Percentiles rank a stretch among this genome's conserved stretches.
These are phyloP conservation scores for Gossypium arboreum DNA, from an alignment of 345 rosid species.

Conservation along the genomic window DNA sequence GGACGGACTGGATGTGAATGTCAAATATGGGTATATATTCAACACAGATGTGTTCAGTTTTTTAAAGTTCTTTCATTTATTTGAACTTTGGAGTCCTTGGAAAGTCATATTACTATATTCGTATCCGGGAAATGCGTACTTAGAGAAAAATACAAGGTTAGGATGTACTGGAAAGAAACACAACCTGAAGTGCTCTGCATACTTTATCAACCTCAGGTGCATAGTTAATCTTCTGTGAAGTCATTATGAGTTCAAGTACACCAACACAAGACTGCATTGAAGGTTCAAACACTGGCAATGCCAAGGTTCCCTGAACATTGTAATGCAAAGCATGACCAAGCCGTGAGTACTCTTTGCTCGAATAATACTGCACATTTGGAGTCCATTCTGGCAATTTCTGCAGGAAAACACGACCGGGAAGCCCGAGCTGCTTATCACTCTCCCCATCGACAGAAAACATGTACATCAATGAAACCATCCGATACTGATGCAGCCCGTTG, in stretches of 20 bases:
- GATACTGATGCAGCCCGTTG: constrained; percentile 73
- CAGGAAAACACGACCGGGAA: constrained; percentile 92
- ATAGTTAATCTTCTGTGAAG: constrained; percentile 77
- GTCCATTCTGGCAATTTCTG: constrained; percentile 90
- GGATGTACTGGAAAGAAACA: constrained; percentile 22
- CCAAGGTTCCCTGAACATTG: constrained; percentile 83
- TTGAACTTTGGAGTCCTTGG: neutral
- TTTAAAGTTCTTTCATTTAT: neutral
- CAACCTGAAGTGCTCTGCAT: constrained; percentile 97
- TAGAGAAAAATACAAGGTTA: neutral
- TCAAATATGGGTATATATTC: neutral
- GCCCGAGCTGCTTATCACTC: constrained; percentile 70
- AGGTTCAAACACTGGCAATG: constrained; percentile 88
- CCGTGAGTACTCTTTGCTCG: constrained; percentile 68
- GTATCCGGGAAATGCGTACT: neutral
- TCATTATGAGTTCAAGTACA: constrained; percentile 86
- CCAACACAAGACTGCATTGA: constrained; percentile 78
- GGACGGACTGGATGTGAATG: neutral
- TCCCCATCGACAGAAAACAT: constrained; percentile 74
- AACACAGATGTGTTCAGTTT: neutral
- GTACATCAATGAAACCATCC: constrained; percentile 75
- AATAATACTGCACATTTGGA: constrained; percentile 87
- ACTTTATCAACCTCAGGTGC: constrained; percentile 96
- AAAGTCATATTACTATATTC: neutral
- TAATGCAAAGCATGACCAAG: constrained; percentile 67